phyloP scores from a whole-genome alignment of 345 rosid species.

The Syzygium grande region DNA sequence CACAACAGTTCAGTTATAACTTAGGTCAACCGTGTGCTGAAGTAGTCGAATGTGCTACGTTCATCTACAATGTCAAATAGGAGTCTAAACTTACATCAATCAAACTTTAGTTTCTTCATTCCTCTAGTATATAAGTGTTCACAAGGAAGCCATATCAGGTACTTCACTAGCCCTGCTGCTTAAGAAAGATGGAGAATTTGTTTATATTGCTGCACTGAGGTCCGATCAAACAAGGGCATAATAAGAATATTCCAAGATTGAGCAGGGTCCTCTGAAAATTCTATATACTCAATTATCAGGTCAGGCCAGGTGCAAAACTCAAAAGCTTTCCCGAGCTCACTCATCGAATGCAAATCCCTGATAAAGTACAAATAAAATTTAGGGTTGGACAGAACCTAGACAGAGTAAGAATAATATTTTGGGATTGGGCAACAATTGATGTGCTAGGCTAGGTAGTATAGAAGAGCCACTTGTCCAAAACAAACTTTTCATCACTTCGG shows the following conservation, averaged over 20 bases:
- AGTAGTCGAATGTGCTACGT: background rate
- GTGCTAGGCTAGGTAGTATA: background rate
- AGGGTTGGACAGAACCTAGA: background rate
- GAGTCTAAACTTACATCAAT: background rate
- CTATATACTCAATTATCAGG: background rate
- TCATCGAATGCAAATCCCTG: background rate
- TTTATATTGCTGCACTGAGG: background rate
- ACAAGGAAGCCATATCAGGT: background rate
- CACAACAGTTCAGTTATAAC: background rate
- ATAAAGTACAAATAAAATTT: background rate
- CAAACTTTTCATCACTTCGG: background rate
- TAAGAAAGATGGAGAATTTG: background rate
- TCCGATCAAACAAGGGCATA: background rate
- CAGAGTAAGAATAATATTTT: background rate
- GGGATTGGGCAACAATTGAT: background rate
- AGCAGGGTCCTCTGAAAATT: background rate
- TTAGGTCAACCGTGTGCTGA: background rate
- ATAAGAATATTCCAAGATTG: background rate
- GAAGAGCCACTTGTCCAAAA: background rate
- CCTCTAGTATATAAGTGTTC: background rate
- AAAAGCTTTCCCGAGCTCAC: background rate
- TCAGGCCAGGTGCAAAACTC: background rate
- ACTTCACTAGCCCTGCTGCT: background rate
- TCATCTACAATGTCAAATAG: background rate
- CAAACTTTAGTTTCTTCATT: background rate